phyloP scores from a whole-genome alignment of 192 early-diverging fungal genomes.

The Coemansia sp. region DNA sequence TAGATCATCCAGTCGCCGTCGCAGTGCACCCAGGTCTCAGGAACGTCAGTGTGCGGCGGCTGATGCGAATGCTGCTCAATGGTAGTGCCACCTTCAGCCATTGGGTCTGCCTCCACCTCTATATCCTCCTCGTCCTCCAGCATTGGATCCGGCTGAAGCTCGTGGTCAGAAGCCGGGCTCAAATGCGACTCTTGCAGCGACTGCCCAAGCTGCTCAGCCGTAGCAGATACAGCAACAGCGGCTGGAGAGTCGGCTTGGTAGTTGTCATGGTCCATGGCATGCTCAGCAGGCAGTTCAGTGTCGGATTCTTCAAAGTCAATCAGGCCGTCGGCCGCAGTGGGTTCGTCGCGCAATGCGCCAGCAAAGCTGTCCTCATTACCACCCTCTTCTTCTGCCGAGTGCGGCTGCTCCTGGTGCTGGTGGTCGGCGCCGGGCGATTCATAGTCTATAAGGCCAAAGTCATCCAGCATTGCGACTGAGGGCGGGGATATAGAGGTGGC shows the following conservation, averaged over 20 bases:
- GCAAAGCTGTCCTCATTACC: too few relatives aligned
- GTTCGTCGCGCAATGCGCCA: too few relatives aligned
- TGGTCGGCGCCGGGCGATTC: constrained; percentile 25
- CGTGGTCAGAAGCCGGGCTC: background rate
- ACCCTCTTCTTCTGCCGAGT: background rate
- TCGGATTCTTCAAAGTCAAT: constrained; percentile 29
- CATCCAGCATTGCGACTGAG: constrained; percentile 6
- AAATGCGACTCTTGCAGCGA: background rate
- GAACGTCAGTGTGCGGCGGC: constrained; percentile 1
- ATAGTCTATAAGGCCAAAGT: constrained; percentile 47
- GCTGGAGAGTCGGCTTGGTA: background rate
- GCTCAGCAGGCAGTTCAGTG: background rate
- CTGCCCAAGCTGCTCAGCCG: background rate
- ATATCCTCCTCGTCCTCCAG: background rate
- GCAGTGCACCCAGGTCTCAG: constrained; percentile 39
- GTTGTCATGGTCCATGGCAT: background rate
- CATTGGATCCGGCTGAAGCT: background rate
- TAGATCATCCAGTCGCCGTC: constrained; percentile 46
- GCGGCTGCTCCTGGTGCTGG: background rate
- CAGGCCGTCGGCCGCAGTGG: background rate
- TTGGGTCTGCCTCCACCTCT: background rate
- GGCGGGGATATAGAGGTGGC: background rate
- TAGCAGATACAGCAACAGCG: too few relatives aligned
- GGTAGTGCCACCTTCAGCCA: background rate
- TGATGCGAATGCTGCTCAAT: background rate